Percentiles rank a stretch among this genome's conserved stretches.
phyloP scores from a whole-genome alignment of 2,329 filamentous ascomycete species.

The Elsinoe arachidis region DNA sequence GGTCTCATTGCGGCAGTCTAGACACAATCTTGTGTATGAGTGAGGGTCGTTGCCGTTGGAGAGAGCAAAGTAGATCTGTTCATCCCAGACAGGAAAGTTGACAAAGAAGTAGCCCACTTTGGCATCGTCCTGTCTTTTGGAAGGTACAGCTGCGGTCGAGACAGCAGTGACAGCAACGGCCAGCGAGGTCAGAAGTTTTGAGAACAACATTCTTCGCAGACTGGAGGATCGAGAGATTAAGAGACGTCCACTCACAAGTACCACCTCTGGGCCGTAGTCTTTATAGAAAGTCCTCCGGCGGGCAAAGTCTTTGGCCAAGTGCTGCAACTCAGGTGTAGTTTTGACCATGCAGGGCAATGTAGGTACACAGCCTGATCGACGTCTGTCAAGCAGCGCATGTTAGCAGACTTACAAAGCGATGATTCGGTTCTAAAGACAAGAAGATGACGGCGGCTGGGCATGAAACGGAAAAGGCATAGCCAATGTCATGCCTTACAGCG shows the following conservation, averaged over 20 bases:
- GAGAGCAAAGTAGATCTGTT: constrained; percentile 19
- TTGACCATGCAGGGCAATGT: background rate
- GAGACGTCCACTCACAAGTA: no score
- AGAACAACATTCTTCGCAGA: background rate
- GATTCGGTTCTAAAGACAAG: background rate
- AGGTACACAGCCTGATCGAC: background rate
- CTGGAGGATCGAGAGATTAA: no score
- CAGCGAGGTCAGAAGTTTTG: background rate
- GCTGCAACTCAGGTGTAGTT: background rate
- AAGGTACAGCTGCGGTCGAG: background rate
- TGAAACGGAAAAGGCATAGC: background rate
- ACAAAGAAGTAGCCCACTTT: constrained; percentile 18
- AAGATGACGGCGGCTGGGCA: background rate
- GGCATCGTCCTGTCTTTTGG: constrained; percentile 7
- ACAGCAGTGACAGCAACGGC: background rate
- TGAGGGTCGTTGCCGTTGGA: constrained; percentile 18
- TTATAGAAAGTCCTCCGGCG: background rate
- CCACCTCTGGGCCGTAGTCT: background rate
- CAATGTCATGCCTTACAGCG: background rate
- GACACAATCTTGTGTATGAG: constrained; percentile 14
- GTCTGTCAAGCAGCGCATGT: background rate
- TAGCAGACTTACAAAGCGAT: background rate
- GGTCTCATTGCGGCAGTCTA: constrained; percentile 8
- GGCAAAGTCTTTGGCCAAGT: background rate
- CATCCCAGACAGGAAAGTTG: constrained; percentile 25